These are phyloP conservation scores for Ascochyta rabiei DNA, from an alignment of 2,329 filamentous ascomycete species.

Conservation along the genomic window DNA sequence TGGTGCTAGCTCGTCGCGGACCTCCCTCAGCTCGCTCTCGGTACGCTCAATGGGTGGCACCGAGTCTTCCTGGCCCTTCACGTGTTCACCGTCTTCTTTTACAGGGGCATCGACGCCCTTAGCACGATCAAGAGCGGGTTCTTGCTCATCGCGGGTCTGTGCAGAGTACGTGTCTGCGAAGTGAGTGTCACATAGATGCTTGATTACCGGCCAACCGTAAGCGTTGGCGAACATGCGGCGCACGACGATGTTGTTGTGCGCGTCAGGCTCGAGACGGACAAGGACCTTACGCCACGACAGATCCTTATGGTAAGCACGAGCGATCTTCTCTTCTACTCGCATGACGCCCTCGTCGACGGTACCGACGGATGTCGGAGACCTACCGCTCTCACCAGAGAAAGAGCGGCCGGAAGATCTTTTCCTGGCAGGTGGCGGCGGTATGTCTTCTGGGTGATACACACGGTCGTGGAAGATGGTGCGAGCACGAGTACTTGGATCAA, in stretches of 20 bases:
- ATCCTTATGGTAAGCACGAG: slow-evolving; percentile 89
- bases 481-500: slow-evolving; percentile 80
- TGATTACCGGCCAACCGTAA: slow-evolving; percentile 95
- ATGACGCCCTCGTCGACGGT: slow-evolving; percentile 65
- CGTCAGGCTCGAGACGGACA: slow-evolving; percentile 92
- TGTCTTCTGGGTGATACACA: slow-evolving; percentile 91
- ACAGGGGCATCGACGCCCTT: slow-evolving; percentile 63
- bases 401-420: slow-evolving; percentile 44
- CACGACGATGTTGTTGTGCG: slow-evolving; percentile 98
- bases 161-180: slow-evolving; percentile 78
- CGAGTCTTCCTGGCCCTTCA: slow-evolving; percentile 53
- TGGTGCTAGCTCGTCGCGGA: slow-evolving; percentile 48
- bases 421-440: slow-evolving; percentile 74
- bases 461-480: slow-evolving; percentile 97
- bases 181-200: slow-evolving; percentile 93
- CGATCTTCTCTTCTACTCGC: slow-evolving; percentile 97
- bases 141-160: slow-evolving; percentile 69
- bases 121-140: slow-evolving; percentile 71
- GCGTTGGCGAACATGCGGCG: slow-evolving; percentile 96
- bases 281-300: slow-evolving; percentile 96
- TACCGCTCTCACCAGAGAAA: slow-evolving; percentile 46
- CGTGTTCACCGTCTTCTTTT: slow-evolving; percentile 70
- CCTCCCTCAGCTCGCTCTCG: slow-evolving; percentile 57
- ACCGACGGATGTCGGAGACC: slow-evolving; percentile 31
- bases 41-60: slow-evolving; percentile 49